Evolutionary conservation across 2,329 filamentous ascomycete species (phyloP).

Genomic region (Penicillium frequentans): DNA sequence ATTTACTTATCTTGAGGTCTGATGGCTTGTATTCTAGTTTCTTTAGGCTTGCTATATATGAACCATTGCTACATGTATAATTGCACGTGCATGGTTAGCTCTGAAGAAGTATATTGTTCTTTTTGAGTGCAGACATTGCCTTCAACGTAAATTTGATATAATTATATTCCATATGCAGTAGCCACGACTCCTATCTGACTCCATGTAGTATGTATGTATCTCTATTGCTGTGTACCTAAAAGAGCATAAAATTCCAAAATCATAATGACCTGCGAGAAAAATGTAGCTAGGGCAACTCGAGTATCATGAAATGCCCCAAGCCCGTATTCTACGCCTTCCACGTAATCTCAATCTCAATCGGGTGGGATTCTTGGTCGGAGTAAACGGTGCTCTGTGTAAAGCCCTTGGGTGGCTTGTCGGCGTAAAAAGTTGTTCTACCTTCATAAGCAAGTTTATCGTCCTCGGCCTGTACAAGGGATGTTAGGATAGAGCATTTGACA

Average conservation of each 20-base stretch:
- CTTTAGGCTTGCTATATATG: background rate
- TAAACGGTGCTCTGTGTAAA: constrained; percentile 35
- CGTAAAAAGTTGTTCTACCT: constrained; percentile 39
- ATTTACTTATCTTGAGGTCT: background rate
- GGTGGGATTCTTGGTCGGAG: constrained; percentile 31
- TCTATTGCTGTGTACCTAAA: background rate
- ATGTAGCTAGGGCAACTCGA: background rate
- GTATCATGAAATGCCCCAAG: background rate
- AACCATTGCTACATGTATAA: background rate
- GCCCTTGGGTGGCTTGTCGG: constrained; percentile 39
- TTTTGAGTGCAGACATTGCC: background rate
- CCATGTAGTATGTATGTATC: background rate
- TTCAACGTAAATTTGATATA: background rate
- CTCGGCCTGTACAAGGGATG: constrained; percentile 22
- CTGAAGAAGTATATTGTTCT: background rate
- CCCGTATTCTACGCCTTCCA: constrained; percentile 26
- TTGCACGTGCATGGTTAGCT: background rate
- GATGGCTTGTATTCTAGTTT: constrained; percentile 9
- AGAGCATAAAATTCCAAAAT: background rate
- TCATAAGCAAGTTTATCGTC: constrained; percentile 34
- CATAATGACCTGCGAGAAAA: background rate
- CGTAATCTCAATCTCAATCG: constrained; percentile 33
- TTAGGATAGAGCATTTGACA: background rate
- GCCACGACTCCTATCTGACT: background rate
- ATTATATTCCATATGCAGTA: background rate